These are phyloP conservation scores for Astrocystis sublimbata DNA, from an alignment of 495 filamentous ascomycete species.

Conservation along the genomic window DNA sequence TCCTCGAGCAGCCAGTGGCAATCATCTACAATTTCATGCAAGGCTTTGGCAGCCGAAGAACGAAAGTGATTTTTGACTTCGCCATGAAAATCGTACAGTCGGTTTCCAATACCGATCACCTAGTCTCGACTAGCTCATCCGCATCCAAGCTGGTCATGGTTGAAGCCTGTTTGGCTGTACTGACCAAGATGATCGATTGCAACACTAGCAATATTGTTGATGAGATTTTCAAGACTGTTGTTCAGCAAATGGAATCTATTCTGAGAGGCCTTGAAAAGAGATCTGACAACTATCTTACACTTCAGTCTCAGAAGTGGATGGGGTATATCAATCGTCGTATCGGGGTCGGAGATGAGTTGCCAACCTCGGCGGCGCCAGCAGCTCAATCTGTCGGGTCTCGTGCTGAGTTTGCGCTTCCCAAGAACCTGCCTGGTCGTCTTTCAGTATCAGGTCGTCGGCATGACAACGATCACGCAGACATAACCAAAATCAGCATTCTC, in stretches of 20 bases:
- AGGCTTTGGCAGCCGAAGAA: constrained; percentile 31
- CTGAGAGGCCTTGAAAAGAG: constrained; percentile 12
- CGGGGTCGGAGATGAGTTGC: constrained; percentile 25
- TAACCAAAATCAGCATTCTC: constrained; percentile 61
- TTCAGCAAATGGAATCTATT: constrained; percentile 4
- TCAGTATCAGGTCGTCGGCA: constrained; percentile 59
- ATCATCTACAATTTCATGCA: constrained; percentile 35
- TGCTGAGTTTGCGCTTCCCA: constrained; percentile 41
- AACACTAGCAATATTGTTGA: constrained; percentile 38
- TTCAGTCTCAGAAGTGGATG: constrained; percentile 32
- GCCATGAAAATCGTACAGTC: constrained; percentile 15
- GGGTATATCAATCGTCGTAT: constrained; percentile 34
- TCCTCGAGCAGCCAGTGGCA: constrained; percentile 37
- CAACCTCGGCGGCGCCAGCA: background rate
- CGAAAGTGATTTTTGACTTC: constrained; percentile 32
- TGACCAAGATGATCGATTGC: constrained; percentile 36
- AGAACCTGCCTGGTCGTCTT: constrained; percentile 54
- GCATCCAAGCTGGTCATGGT: constrained; percentile 20
- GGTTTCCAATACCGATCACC: constrained; percentile 9
- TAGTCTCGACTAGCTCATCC: constrained; percentile 7
- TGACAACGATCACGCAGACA: constrained; percentile 65
- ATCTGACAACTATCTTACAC: constrained; percentile 29
- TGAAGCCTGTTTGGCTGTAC: constrained; percentile 31
- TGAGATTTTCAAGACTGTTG: constrained; percentile 25
- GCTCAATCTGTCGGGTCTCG: constrained; percentile 11